Evolutionary conservation across 2,329 filamentous ascomycete genomes (phyloP), one percentile per base, ranked within the genome.

Genomic region (Cladobotryum mycophilum): DNA sequence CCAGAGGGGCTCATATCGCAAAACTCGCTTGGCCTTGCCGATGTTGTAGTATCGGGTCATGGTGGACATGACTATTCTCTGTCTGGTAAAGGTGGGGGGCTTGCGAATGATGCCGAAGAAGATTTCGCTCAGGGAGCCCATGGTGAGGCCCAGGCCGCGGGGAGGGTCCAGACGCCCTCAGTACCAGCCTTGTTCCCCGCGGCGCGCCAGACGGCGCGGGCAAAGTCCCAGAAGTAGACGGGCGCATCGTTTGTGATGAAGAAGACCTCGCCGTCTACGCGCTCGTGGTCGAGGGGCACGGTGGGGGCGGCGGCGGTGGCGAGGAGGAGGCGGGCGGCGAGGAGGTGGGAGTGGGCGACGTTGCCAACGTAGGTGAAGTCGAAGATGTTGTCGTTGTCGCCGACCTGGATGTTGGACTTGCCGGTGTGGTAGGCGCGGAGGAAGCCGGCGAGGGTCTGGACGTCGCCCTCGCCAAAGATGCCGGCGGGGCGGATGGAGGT

Each of bases 401-500:
- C 93, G 18, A 97, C 79, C 67, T 96, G 88, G 65, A 93, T 82
- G 55, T 80, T 80, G 36, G 89, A 85, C 56, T 88, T 84, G 60
- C 80, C 76, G 55, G 81, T 76, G 53, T 77, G 75, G 64, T 86
- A 86, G 60, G 88, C 82, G 55, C 83, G 79, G 61, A 95, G 75
- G 55, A 96, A 79, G 59, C 85, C 82, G 56, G 84, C 81, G 34
- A 92, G 81, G 13, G 85, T 70, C 64, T 90, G 86, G 48, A 82
- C 81, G 71, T 99, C 93, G 60, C 88, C 88, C 64, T 93, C 89
- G 61, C 92, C 92, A 63, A 96, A 89, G 67, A 97, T 95, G 58
- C 89, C 89, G 12, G 89, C 86, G 6, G 91, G 89, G 14, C 93
- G 88, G 56, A 97, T 79, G 30, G 90, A 78, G 62, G 81, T 81